Percentiles rank a stretch among this genome's conserved stretches.
phyloP scores from a whole-genome alignment of 2,329 filamentous ascomycete genomes.

The Penicillium sp. region DNA sequence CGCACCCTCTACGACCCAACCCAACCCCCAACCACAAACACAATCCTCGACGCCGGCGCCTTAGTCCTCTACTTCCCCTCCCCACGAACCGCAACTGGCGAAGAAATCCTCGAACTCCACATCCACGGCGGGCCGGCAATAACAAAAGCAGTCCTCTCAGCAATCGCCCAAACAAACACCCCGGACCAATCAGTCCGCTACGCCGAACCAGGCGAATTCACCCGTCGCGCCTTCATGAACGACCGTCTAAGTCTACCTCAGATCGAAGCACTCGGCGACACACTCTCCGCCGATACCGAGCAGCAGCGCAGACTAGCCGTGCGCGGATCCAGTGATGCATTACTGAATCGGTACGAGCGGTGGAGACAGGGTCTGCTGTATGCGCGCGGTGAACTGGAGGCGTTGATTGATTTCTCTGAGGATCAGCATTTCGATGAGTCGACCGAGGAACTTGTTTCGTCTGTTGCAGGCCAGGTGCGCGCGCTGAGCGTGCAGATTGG shows the following conservation, averaged over 20 bases:
- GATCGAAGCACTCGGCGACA: conserved; percentile 65
- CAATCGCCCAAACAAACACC: conserved; percentile 58
- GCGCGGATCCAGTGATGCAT: conserved; percentile 67
- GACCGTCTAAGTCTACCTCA: conserved; percentile 82
- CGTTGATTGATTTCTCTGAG: conserved; percentile 94
- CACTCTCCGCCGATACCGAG: conserved; percentile 71
- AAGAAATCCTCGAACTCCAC: conserved; percentile 89
- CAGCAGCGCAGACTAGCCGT: conserved; percentile 88
- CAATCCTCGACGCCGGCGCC: conserved; percentile 71
- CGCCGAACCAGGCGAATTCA: conserved; percentile 95
- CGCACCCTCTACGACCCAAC: conserved; percentile 69
- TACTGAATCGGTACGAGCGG: conserved; percentile 74
- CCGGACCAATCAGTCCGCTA: conserved; percentile 63
- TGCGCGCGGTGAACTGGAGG: conserved; percentile 88
- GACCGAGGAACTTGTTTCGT: conserved; percentile 67
- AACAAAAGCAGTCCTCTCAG: conserved; percentile 78
- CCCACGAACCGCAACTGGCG: conserved; percentile 83
- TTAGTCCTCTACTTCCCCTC: conserved; percentile 79
- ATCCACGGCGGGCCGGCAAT: conserved; percentile 91
- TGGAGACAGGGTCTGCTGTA: conserved; percentile 78
- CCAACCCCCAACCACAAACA: conserved; percentile 35
- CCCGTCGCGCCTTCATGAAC: conserved; percentile 85
- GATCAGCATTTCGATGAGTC: conserved; percentile 97
- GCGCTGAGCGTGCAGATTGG: conserved; percentile 63
- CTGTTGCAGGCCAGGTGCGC: conserved; percentile 65